Percentiles rank a stretch among this genome's conserved stretches.
These are phyloP conservation scores for Neocatenulostroma microsporum DNA, from an alignment of 2,329 filamentous ascomycete genomes.

Conservation along the genomic window DNA sequence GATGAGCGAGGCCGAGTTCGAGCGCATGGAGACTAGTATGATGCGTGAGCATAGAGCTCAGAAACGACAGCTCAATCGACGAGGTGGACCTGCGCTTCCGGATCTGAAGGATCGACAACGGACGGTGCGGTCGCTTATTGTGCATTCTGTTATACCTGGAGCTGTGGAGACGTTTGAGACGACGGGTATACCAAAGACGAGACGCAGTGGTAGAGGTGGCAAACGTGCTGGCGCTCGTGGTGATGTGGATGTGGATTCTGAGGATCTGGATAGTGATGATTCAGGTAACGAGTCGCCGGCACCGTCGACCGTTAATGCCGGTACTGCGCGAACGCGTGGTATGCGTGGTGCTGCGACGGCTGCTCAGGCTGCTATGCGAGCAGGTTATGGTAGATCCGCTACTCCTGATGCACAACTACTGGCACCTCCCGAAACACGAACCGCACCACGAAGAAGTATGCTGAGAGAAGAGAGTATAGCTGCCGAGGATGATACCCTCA, in stretches of 20 bases:
- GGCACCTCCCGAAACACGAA: slow-evolving; percentile 68
- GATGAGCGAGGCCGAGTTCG: slow-evolving; percentile 80
- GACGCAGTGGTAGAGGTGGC: slow-evolving; percentile 34
- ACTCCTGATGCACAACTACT: slow-evolving; percentile 65
- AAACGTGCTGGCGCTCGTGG: slow-evolving; percentile 51
- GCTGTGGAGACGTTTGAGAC: slow-evolving; percentile 73
- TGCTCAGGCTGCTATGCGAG: slow-evolving; percentile 77
- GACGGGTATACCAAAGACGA: slow-evolving; percentile 71
- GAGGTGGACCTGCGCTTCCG: slow-evolving; percentile 86
- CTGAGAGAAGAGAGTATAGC: slow-evolving; percentile 72
- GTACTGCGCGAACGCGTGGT: slow-evolving; percentile 76
- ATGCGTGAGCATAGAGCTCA: slow-evolving; percentile 88
- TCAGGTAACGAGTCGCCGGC: slow-evolving; percentile 70
- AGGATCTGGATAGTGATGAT: slow-evolving; percentile 87
- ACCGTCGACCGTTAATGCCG: slow-evolving; percentile 42
- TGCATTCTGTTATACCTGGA: slow-evolving; percentile 86
- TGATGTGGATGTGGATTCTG: slow-evolving; percentile 65
- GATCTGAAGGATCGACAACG: slow-evolving; percentile 92
- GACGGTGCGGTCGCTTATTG: slow-evolving; percentile 84
- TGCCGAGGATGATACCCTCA: slow-evolving; percentile 57
- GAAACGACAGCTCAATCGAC: slow-evolving; percentile 88
- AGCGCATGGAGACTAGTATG: slow-evolving; percentile 85
- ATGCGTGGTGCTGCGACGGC: slow-evolving; percentile 83
- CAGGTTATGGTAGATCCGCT: slow-evolving; percentile 67
- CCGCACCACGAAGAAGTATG: slow-evolving; percentile 51